Percentiles rank a stretch among this genome's conserved stretches.
These are phyloP conservation scores for Heritiera fomes DNA, from an alignment of 345 rosid species.

Conservation along the genomic window DNA sequence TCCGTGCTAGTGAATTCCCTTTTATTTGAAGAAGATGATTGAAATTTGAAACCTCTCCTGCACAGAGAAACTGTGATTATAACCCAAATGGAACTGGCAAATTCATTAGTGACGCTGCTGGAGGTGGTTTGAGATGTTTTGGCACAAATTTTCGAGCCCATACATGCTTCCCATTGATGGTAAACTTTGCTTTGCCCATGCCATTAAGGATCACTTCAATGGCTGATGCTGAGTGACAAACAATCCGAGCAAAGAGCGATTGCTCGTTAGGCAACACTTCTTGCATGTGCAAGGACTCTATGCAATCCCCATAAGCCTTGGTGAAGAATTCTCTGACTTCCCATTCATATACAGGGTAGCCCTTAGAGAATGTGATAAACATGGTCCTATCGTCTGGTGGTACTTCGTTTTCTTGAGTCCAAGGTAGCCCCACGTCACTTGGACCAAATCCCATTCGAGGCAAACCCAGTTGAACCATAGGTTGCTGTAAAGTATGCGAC, in stretches of 20 bases:
- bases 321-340: slow-evolving; percentile 54
- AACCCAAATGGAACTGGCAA: neutral
- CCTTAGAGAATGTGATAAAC: slow-evolving; percentile 65
- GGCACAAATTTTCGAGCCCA: slow-evolving; percentile 65
- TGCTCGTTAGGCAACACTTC: slow-evolving; percentile 44
- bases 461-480: neutral
- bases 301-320: slow-evolving; percentile 42
- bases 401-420: neutral
- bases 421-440: neutral
- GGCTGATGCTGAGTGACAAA: slow-evolving; percentile 29
- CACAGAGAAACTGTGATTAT: neutral
- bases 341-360: slow-evolving; percentile 52
- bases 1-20: neutral
- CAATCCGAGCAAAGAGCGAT: slow-evolving; percentile 46
- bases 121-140: slow-evolving; percentile 23
- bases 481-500: neutral
- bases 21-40: neutral
- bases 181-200: slow-evolving; percentile 42
- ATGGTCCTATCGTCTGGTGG: slow-evolving; percentile 53
- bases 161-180: slow-evolving; percentile 66
- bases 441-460: slow-evolving; percentile 19
- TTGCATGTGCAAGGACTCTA: slow-evolving; percentile 56
- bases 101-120: neutral
- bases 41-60: neutral
- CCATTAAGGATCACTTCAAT: slow-evolving; percentile 41